Conservation (phyloP, 768 basidiomycete genomes). For the Boletellus ananas region DNA sequence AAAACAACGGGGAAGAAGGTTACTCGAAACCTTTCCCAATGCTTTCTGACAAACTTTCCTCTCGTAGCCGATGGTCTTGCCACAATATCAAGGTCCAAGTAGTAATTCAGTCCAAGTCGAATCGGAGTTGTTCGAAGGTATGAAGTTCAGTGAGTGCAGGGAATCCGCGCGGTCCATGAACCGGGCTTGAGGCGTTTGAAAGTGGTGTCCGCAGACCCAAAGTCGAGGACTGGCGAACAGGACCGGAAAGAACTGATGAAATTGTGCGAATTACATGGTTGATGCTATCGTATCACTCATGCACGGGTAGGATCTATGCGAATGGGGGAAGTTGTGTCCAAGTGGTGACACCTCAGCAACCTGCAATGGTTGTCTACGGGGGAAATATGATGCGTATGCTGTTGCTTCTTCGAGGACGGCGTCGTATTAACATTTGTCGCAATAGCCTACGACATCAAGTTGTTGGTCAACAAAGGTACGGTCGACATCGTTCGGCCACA, state of each 20-base stretch:
- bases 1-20: slow-evolving; percentile 30
- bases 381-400: slow-evolving; percentile 65
- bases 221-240: slow-evolving; percentile 59
- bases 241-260: slow-evolving; percentile 69
- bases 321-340: slow-evolving; percentile 67
- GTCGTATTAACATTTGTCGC: neutral
- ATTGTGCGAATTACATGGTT: slow-evolving; percentile 41
- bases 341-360: slow-evolving; percentile 51
- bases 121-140: slow-evolving; percentile 64
- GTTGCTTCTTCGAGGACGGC: neutral
- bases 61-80: slow-evolving; percentile 52
- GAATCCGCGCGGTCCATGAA: neutral
- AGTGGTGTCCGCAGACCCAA: slow-evolving; percentile 78
- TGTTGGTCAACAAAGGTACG: slow-evolving; percentile 64
- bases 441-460: slow-evolving; percentile 66
- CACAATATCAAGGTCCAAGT: slow-evolving; percentile 64
- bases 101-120: slow-evolving; percentile 56
- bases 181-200: neutral
- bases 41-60: neutral
- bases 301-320: slow-evolving; percentile 52
- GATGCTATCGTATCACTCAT: slow-evolving; percentile 1
- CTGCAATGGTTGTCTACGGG: slow-evolving; percentile 61
- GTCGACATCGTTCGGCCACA: slow-evolving; percentile 73
- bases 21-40: neutral
- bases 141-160: slow-evolving; percentile 69